Conservation (phyloP, 1,139 yeast genomes). For the Candida sp. region DNA sequence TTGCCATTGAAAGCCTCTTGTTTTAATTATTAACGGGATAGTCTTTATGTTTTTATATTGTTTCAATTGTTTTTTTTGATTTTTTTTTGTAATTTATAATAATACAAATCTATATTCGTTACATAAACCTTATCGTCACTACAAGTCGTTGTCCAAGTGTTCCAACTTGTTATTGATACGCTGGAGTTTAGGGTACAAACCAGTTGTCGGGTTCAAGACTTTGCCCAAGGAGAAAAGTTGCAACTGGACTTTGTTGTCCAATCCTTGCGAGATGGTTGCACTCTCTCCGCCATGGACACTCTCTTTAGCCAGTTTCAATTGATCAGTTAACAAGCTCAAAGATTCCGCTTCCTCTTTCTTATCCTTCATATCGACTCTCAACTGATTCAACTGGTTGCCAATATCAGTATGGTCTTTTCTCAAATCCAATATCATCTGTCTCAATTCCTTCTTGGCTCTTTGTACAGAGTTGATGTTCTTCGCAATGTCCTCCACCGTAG, state of each 20-base stretch:
- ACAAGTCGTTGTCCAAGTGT: slow-evolving; percentile 20
- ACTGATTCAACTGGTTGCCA: slow-evolving; percentile 40
- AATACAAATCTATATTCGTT: slow-evolving; percentile 1
- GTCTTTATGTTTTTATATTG: background rate
- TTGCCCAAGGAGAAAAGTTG: slow-evolving; percentile 21
- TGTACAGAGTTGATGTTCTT: slow-evolving; percentile 41
- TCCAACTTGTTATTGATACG: slow-evolving; percentile 35
- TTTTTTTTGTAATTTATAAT: background rate
- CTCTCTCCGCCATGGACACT: background rate
- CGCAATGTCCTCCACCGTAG: slow-evolving; percentile 44
- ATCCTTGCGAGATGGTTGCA: slow-evolving; percentile 2
- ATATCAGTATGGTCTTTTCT: slow-evolving; percentile 41
- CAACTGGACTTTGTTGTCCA: slow-evolving; percentile 15
- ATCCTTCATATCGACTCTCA: slow-evolving; percentile 34
- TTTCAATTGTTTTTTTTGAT: background rate
- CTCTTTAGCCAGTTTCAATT: slow-evolving; percentile 8
- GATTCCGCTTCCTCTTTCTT: slow-evolving; percentile 27
- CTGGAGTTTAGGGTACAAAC: slow-evolving; percentile 38
- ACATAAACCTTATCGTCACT: background rate
- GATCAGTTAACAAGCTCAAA: slow-evolving; percentile 20
- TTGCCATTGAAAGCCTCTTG: background rate
- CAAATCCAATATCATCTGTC: slow-evolving; percentile 43
- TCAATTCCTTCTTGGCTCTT: slow-evolving; percentile 39
- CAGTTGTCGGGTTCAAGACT: slow-evolving; percentile 43
- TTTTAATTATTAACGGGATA: slow-evolving; percentile 1